Percentiles rank a stretch among this genome's conserved stretches.
These are phyloP conservation scores for Podochytrium sp. DNA, from an alignment of 192 early-diverging fungal genomes.

Conservation along the genomic window DNA sequence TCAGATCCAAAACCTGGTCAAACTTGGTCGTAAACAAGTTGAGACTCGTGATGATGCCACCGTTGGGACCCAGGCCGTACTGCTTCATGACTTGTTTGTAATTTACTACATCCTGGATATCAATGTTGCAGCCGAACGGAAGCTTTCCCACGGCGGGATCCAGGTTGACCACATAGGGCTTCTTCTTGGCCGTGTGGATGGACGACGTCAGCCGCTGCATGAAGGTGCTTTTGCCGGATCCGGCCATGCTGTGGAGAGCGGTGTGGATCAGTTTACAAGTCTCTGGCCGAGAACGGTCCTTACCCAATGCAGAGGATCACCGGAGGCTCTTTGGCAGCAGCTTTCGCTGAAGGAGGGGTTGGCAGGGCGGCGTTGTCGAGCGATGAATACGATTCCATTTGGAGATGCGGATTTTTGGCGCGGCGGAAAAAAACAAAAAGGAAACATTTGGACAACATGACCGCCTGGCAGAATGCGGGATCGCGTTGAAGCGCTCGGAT, in stretches of 20 bases:
- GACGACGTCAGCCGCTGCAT: conserved; percentile 95
- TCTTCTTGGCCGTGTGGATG: conserved; percentile 68
- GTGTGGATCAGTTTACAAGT: background rate
- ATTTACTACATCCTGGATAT: conserved; percentile 96
- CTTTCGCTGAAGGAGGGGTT: background rate
- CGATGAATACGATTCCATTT: conserved; percentile 4
- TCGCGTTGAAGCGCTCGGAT: no score
- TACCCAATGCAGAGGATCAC: conserved; percentile 25
- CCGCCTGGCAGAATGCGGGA: no score
- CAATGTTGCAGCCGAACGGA: conserved; percentile 94
- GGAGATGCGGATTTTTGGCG: no score
- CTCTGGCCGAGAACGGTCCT: background rate
- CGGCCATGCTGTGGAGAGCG: conserved; percentile 77
- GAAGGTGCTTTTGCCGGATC: conserved; percentile 94
- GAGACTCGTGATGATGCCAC: conserved; percentile 92
- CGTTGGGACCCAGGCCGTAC: conserved; percentile 96
- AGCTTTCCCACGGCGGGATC: conserved; percentile 89
- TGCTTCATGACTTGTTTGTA: conserved; percentile 99
- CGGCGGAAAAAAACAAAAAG: no score
- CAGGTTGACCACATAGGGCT: conserved; percentile 91
- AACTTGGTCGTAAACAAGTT: conserved; percentile 98
- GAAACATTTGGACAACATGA: no score
- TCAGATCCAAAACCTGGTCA: conserved; percentile 90
- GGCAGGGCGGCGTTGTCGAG: conserved; percentile 18
- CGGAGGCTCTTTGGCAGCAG: background rate